Conservation (phyloP, 2,329 filamentous ascomycete genomes). For the Myriosclerotinia scirpicola region DNA sequence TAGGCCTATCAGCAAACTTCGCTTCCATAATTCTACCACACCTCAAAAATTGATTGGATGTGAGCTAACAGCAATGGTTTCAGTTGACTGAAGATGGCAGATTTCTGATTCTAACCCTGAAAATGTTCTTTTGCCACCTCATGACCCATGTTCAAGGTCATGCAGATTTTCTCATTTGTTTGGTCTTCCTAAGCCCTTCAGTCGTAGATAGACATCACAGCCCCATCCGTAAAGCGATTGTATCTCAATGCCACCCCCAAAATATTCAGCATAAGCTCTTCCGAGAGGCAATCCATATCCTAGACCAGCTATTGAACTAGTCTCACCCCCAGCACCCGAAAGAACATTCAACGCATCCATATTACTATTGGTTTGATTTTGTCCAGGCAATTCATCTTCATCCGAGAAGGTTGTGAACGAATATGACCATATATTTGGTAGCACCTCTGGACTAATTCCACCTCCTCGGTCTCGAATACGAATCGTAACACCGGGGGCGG, state of each 20-base stretch:
- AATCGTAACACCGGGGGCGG: slow-evolving; percentile 85
- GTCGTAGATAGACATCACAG: slow-evolving; percentile 61
- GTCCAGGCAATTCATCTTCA: slow-evolving; percentile 48
- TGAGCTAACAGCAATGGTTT: neutral
- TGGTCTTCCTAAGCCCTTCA: slow-evolving; percentile 43
- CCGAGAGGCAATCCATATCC: slow-evolving; percentile 91
- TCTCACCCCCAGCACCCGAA: slow-evolving; percentile 67
- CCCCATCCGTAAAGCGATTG: slow-evolving; percentile 96
- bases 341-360: slow-evolving; percentile 75
- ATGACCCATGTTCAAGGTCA: neutral
- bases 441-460: slow-evolving; percentile 80
- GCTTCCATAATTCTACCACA: slow-evolving; percentile 8
- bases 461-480: slow-evolving; percentile 94
- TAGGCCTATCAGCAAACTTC: slow-evolving; percentile 1
- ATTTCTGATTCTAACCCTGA: neutral
- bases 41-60: slow-evolving; percentile 9
- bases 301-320: slow-evolving; percentile 84
- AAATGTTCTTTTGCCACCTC: neutral
- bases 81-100: slow-evolving; percentile 9
- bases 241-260: slow-evolving; percentile 91
- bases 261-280: slow-evolving; percentile 95
- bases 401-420: slow-evolving; percentile 93
- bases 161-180: slow-evolving; percentile 25
- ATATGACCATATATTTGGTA: slow-evolving; percentile 92
- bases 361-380: slow-evolving; percentile 45